Percentiles rank a stretch among this genome's conserved stretches.
These are phyloP conservation scores for Cercospora sp. DNA, from an alignment of 2,329 filamentous ascomycete species.

Conservation along the genomic window DNA sequence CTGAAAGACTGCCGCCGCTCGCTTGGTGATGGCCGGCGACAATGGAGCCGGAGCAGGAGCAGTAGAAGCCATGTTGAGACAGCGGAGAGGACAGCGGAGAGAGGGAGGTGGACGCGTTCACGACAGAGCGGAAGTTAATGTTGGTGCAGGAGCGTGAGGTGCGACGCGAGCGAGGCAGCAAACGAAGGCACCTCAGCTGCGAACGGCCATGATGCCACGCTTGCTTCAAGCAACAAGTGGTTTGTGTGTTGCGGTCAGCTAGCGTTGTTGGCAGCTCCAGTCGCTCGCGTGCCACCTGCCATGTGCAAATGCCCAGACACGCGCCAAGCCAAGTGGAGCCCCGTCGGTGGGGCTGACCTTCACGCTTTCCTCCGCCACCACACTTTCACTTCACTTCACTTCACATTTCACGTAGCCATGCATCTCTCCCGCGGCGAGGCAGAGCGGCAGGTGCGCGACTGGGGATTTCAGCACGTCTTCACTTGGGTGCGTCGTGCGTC, in stretches of 20 bases:
- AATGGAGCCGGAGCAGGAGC: not conserved
- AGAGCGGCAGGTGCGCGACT: constrained; percentile 64
- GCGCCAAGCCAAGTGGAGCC: not conserved
- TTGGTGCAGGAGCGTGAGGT: not conserved
- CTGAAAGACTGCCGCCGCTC: constrained; percentile 32
- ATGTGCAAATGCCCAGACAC: not conserved
- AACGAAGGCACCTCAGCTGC: not conserved
- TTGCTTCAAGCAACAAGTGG: not conserved
- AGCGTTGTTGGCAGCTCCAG: not conserved
- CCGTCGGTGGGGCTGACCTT: not conserved
- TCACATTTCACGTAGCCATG: not conserved
- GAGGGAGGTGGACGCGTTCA: not conserved
- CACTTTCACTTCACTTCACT: not conserved
- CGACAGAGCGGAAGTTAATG: too few relatives aligned
- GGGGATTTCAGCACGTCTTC: constrained; percentile 70
- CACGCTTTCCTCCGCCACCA: not conserved
- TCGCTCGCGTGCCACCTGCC: not conserved
- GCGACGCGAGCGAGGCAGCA: not conserved
- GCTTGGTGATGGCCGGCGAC: constrained; percentile 27
- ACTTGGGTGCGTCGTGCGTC: constrained; percentile 60
- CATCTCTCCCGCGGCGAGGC: constrained; percentile 47
- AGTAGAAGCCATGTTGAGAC: not conserved
- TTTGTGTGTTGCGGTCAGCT: constrained; percentile 1
- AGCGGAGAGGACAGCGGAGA: not conserved
- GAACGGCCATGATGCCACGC: not conserved